Evolutionary conservation across 371 early-diverging fungal genomes (phyloP).

Genomic region (Mortierella sp.): DNA sequence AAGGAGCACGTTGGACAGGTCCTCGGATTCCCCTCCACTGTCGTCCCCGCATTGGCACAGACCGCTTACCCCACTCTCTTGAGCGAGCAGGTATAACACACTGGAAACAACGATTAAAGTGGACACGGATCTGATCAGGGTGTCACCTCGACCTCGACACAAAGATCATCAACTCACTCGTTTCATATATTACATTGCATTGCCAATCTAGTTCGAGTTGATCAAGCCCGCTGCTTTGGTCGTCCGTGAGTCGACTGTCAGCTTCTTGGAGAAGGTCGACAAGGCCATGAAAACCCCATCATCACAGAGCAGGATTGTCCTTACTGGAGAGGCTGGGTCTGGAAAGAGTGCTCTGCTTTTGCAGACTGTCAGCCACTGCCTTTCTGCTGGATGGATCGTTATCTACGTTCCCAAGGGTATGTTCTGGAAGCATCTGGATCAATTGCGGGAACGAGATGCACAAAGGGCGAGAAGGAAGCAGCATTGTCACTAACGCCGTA

Average conservation of each 20-base stretch:
- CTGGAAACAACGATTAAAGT: background rate
- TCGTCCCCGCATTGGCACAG: conserved; percentile 41
- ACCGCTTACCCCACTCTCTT: conserved; percentile 46
- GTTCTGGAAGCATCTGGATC: background rate
- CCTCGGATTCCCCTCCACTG: conserved; percentile 41
- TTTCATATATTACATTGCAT: background rate
- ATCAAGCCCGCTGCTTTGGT: conserved; percentile 55
- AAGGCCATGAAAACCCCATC: conserved; percentile 47
- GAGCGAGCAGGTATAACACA: conserved; percentile 44
- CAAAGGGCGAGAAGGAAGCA: background rate
- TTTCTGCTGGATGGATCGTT: conserved; percentile 60
- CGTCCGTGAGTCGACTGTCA: conserved; percentile 53
- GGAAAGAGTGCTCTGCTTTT: conserved; percentile 61
- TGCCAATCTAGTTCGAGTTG: conserved; percentile 36
- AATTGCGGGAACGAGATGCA: background rate
- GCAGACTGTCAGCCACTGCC: conserved; percentile 60
- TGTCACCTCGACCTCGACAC: background rate
- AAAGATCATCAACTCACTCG: background rate
- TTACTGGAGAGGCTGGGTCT: conserved; percentile 56
- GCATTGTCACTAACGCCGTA: background rate
- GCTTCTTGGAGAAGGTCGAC: conserved; percentile 47
- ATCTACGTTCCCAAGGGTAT: conserved; percentile 60
- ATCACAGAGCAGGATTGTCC: conserved; percentile 45
- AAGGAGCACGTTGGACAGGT: conserved; percentile 48
- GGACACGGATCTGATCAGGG: background rate